Evolutionary conservation across 2,329 filamentous ascomycete genomes (phyloP).

Genomic region (Decorospora gaudefroyi): DNA sequence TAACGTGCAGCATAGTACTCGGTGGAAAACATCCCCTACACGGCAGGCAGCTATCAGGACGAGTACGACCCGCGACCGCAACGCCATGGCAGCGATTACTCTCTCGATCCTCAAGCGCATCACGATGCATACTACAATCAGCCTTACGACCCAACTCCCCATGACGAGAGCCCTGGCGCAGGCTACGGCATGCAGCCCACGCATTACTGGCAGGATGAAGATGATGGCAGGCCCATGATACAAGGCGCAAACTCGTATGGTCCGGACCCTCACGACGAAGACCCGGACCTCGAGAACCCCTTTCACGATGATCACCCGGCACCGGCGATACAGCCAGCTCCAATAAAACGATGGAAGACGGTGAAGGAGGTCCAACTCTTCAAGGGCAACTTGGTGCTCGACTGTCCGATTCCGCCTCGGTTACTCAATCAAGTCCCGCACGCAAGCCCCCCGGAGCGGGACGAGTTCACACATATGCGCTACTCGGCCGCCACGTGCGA

Average conservation of each 20-base stretch:
- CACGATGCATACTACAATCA: constrained; percentile 86
- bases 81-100: constrained; percentile 65
- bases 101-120: constrained; percentile 79
- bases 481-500: constrained; percentile 96
- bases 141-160: constrained; percentile 73
- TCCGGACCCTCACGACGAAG: constrained; percentile 60
- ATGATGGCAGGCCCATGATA: constrained; percentile 78
- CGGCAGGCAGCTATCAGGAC: constrained; percentile 64
- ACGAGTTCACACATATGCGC: constrained; percentile 88
- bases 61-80: constrained; percentile 55
- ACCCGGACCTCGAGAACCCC: constrained; percentile 44
- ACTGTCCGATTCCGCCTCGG: constrained; percentile 90
- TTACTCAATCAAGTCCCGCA: constrained; percentile 87
- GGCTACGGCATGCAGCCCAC: constrained; percentile 55
- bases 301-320: constrained; percentile 55
- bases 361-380: constrained; percentile 98
- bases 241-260: constrained; percentile 64
- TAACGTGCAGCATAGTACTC: constrained; percentile 60
- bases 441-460: constrained; percentile 73
- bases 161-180: constrained; percentile 61
- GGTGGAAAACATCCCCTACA: constrained; percentile 70
- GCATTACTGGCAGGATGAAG: constrained; percentile 68
- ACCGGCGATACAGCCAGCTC: too few relatives aligned
- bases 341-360: constrained; percentile 91
- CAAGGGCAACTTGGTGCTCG: constrained; percentile 93